phyloP scores from a whole-genome alignment of 2,329 filamentous ascomycete species.

The Penicillium brasilianum region DNA sequence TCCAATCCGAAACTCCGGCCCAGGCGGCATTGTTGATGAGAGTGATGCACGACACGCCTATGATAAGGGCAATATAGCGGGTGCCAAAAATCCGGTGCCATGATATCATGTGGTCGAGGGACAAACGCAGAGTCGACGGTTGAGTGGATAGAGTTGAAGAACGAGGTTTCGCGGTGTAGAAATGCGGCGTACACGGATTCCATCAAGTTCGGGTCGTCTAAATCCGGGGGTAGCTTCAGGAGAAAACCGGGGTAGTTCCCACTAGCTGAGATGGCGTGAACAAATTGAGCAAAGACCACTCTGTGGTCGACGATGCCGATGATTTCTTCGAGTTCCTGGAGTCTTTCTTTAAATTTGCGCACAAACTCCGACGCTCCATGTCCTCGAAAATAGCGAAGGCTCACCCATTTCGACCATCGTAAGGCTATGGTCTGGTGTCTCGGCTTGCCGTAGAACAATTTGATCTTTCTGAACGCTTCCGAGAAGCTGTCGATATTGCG shows the following conservation, averaged over 20 bases:
- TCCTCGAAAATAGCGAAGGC: background rate
- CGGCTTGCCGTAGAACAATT: slow-evolving; percentile 1
- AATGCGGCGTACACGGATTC: background rate
- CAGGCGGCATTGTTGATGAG: background rate
- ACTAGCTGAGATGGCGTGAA: background rate
- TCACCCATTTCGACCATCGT: slow-evolving; percentile 1
- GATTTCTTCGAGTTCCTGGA: slow-evolving; percentile 3
- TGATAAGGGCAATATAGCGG: background rate
- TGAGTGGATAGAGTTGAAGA: background rate
- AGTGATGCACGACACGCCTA: background rate
- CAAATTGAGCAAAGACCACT: background rate
- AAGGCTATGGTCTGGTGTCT: background rate
- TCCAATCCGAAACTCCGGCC: background rate
- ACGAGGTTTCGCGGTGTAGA: background rate
- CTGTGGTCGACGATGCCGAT: background rate
- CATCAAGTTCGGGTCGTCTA: background rate
- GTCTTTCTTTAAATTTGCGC: background rate
- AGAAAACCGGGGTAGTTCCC: background rate
- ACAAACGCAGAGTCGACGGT: background rate
- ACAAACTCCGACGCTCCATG: background rate
- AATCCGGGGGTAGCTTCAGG: background rate
- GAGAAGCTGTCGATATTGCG: background rate
- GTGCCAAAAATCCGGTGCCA: too few relatives aligned
- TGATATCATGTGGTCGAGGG: background rate
- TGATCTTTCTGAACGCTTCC: background rate